Conservation (phyloP, 257 asterid genomes). For the Fraxinus quadrangulata region DNA sequence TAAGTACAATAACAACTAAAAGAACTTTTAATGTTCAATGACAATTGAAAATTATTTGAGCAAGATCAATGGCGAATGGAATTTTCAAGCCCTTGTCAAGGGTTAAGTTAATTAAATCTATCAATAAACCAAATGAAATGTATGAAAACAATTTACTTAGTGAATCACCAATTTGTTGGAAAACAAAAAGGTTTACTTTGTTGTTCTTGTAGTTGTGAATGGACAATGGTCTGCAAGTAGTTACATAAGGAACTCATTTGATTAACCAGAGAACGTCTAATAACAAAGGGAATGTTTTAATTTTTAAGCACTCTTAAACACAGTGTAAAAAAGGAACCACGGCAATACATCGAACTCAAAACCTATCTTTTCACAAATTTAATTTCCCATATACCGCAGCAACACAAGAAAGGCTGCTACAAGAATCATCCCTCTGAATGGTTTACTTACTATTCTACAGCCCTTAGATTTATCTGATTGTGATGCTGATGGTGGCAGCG, state of each 20-base stretch:
- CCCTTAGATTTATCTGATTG: slow-evolving; percentile 5
- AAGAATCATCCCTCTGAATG: slow-evolving; percentile 6
- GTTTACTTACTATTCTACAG: not conserved
- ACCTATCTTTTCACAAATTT: not conserved
- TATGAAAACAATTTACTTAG: no score
- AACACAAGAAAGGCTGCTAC: slow-evolving; percentile 13
- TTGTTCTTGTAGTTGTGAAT: not conserved
- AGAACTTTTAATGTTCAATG: no score
- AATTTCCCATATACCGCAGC: slow-evolving; percentile 3
- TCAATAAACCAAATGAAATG: no score
- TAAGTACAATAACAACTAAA: no score
- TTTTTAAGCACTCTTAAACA: not conserved
- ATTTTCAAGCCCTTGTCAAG: no score
- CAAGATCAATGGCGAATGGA: no score
- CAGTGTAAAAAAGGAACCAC: not conserved
- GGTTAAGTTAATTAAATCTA: no score
- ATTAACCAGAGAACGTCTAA: not conserved
- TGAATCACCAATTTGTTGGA: no score
- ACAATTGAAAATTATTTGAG: no score
- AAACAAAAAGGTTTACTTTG: not conserved
- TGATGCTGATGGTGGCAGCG: slow-evolving; percentile 26
- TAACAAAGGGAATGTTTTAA: not conserved
- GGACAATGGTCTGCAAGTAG: not conserved
- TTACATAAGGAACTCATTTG: not conserved
- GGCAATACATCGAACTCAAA: not conserved